Evolutionary conservation across 2,329 filamentous ascomycete genomes (phyloP), one percentile per base, ranked within the genome.

Genomic region (Alternaria ethzedia): DNA sequence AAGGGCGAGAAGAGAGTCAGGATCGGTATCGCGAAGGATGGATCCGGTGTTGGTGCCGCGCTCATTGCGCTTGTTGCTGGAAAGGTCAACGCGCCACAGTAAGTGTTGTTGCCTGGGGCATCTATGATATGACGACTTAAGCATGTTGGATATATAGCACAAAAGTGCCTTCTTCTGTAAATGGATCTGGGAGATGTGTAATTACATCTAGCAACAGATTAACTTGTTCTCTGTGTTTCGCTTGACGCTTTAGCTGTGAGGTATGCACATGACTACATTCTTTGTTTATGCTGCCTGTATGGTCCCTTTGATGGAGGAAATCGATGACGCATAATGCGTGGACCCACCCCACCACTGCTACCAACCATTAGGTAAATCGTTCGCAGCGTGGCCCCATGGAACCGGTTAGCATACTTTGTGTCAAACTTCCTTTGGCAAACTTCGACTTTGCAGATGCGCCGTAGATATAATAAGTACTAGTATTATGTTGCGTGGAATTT

Each of bases 21-120:
- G 61, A 97, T 99, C 75, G 96, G 95, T 21, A 96, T 98, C 75
- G 96, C 96, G 66, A 97, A 97, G 85, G 96, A 99, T 78, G 96
- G 96, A 51, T 96, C 92, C 68, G 96, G 93, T 67, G 92, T 97
- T n/a, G 96, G 96, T 57, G 96, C 96, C 4, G 96, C 96, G 44
- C 83, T 99, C 72, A 98, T 98, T 81, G 96, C 96, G 55, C 87
- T 97, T 54, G 92, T 97, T 26, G 95, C 95, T 1, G 91, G 91
- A 2, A 84, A 86, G 75, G 74, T 79, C 3, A 64, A 57, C 7
- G 60, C 67, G 46, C 70, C 71, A 15, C 64, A 73, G 59, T 52
- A 64, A 55, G 50, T 28, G 23, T 44, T 25, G 36, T 26, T 28
- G 41, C 41, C 43, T 45, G 51, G 23, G 51, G 23, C 13, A 21